Base-by-base conservation (phyloP, 257 asterid species). In the Fraxinus americana region DNA sequence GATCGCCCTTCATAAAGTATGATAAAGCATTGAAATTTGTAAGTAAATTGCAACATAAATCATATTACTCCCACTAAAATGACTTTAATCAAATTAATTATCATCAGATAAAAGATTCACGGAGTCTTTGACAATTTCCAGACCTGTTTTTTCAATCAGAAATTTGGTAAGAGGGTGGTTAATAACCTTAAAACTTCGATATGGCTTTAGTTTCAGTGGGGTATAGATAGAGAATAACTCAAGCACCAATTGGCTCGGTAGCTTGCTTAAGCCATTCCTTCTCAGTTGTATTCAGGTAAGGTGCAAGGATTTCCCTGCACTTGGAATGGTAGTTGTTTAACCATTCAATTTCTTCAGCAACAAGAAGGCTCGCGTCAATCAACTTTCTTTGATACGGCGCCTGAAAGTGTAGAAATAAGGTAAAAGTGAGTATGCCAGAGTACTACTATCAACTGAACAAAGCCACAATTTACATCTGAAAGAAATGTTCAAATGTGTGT, bases 341-440 rank as follows among this genome's bases (percentile, higher is more conserved):
- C 97, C 96, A 93, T 59, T 90, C 90, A 63, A 92, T 84, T 80
- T 93, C 99, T 88, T 96, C 97, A 1, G 92, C 87, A 70, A 83
- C 91, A 19, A 96, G 88, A 63, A 85, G 87, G 87, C 90, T 85
- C 72, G 80, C 35, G 7, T 96, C 97, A 68, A 96, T 90, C 90
- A 93, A 67, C 75, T 96, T 96, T 73, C 39, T 89, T 67, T 96
- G 99, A 80, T 91, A 96, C 6, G 98, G 99, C 59, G 95, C 99
- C 99, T 96, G 87, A 70, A 75, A 77, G 8, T 5, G 45, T 45
- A 76, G 71, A 78, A 63, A 23, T 63, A 8, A 1, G 12, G 69
- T 27, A 27, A 63, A 12, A 27, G 30, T 5, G 27, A 57, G 21
- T 17, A 3, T 61, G 4, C 30, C 25, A 57, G 2, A 1, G 1